Base-by-base conservation (phyloP, 768 basidiomycete genomes). In the Mycena capillaripes region DNA sequence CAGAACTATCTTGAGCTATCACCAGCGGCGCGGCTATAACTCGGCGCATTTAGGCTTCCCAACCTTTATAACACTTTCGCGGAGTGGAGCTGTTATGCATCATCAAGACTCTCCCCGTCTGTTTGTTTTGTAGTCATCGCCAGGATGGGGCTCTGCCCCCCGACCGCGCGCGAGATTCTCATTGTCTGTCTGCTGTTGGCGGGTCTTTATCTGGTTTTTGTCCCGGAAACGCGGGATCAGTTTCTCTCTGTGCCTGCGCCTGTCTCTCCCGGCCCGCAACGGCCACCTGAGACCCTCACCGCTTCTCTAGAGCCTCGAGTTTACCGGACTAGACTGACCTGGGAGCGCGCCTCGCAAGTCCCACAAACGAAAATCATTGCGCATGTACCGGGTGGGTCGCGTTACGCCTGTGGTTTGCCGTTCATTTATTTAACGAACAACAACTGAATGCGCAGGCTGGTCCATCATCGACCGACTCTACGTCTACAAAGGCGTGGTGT, bases 381-480 rank as follows among this genome's bases (percentile, higher is more conserved):
- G 11, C 67, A 69, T 69, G 67, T 69, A 0, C 67, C 67, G n/a
- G 67, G 67, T 69, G 27, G 11, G 67, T n/a, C n/a, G n/a, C n/a
- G n/a, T n/a, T n/a, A n/a, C n/a, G n/a, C n/a, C n/a, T n/a, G n/a
- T n/a, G n/a, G 21, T 1, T 29, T 32, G 1, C 10, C 1, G 21
- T 2, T 21, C 21, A 19, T 17, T 25, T 21, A 36, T 6, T 56
- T 3, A 29, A 9, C n/a, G n/a, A 61, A 30, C 42, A 27, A 44
- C 55, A 29, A 42, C 9, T 48, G 12, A 9, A 23, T 25, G 19
- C 27, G 48, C 60, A 64, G 65, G 29, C 52, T 64, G 36, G 96
- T 95, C 96, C 2, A 91, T 97, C 61, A 92, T 96, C 71, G 95
- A 97, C 82, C 89, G 88, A 66, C 86, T 97, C 12, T 97, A 95